Evolutionary conservation across 179 eudicot genomes (phyloP), one percentile per base, ranked within the genome.

Genomic region (Sideroxylon spinosum): DNA sequence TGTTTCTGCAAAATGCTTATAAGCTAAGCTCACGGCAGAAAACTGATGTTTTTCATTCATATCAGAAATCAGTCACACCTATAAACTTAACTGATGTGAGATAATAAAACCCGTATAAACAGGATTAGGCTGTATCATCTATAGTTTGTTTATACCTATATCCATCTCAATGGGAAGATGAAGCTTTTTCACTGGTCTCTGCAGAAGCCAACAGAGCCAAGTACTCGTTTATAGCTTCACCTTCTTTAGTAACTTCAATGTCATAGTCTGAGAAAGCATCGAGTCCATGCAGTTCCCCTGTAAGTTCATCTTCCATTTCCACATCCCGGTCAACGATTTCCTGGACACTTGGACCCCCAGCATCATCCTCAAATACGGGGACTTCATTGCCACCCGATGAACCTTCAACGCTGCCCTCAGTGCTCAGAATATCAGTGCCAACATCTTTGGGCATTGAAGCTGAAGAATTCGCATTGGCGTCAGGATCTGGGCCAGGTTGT

Each of bases 201-300:
- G 91, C 62, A 29, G 93, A 88, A 78, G 86, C 82, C 28, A 92
- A 82, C 67, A 90, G 68, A 57, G 92, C 91, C 77, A 95, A 78
- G 79, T 95, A 95, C 86, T 93, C 98, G 11, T 76, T 79, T 29
- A 95, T 84, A 61, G 98, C 98, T 81, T 93, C 98, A 50, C 91
- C 97, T 91, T 95, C 98, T 85, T 81, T 88, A 0, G 91, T 88
- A 52, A 95, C 88, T 80, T 95, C 98, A 17, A 93, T 90, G 73
- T 95, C 98, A 79, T 95, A 95, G 80, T 95, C 98, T 9, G 95
- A 84, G 28, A 88, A 88, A 0, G 91, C 89, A 82, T 95, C 97
- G 53, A 79, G 87, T 52, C 80, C 82, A n/a, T 74, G 81, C 4
- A 95, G 80, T 73, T 89, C 91, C 68, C 71, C 73, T 5, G 94